phyloP scores from a whole-genome alignment of 148 eudicot species.

The Chenopodium album region DNA sequence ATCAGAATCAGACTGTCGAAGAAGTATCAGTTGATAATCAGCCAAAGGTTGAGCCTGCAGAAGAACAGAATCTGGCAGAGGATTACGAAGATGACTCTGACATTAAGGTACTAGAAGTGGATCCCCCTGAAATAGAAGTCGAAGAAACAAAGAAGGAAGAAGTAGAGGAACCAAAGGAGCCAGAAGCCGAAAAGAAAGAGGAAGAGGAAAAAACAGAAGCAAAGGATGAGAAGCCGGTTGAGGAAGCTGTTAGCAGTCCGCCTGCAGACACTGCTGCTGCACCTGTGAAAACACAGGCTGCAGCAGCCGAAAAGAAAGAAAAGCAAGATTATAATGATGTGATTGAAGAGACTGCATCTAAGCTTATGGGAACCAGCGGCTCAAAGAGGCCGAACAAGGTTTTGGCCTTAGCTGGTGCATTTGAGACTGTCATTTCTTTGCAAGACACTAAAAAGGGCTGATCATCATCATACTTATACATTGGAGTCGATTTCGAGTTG shows the following conservation, averaged over 20 bases:
- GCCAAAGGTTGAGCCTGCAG: conserved; percentile 8
- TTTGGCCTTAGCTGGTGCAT: conserved; percentile 73
- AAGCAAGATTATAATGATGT: conserved; percentile 51
- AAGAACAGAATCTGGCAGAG: conserved; percentile 6
- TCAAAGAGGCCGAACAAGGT: conserved; percentile 52
- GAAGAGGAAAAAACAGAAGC: conserved; percentile 24
- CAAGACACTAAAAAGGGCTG: conserved; percentile 39
- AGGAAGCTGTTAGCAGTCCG: not conserved
- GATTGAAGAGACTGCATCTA: conserved; percentile 61
- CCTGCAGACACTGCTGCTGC: not conserved
- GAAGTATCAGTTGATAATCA: conserved; percentile 5
- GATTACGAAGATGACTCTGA: conserved; percentile 25
- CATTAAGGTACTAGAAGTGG: conserved; percentile 1
- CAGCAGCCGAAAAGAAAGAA: conserved; percentile 36
- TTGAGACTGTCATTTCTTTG: conserved; percentile 67
- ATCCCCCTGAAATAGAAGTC: not conserved
- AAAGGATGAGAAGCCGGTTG: conserved; percentile 1
- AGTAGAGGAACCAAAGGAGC: not conserved
- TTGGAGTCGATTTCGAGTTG: not conserved
- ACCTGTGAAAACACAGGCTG: conserved; percentile 7
- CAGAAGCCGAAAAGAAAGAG: conserved; percentile 21
- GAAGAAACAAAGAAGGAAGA: conserved; percentile 13
- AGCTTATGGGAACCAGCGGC: conserved; percentile 37
- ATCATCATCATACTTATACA: conserved; percentile 1
- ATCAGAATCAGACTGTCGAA: not conserved